phyloP scores from a whole-genome alignment of 805 yeast genomes.

The Ascoidea tarda region DNA sequence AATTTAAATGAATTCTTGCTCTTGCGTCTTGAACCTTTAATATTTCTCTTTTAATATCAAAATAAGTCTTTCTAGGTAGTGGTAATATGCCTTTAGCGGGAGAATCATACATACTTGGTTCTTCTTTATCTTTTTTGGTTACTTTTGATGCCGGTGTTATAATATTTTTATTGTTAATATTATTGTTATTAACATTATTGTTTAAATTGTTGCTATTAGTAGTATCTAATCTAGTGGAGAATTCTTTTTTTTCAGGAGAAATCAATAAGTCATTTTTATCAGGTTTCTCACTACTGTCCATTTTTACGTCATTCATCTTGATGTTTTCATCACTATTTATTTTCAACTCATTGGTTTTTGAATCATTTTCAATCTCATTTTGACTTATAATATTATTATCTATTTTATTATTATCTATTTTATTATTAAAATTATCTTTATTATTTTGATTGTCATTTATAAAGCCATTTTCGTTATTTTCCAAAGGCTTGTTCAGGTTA shows the following conservation, averaged over 20 bases:
- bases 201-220: no score
- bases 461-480: no score
- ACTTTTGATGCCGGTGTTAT: constrained; percentile 15
- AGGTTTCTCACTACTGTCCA: neutral
- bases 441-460: constrained; percentile 6
- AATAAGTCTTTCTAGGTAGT: constrained; percentile 67
- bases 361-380: no score
- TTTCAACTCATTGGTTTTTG: neutral
- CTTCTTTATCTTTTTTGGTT: constrained; percentile 19
- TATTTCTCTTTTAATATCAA: constrained; percentile 70
- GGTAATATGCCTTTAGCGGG: constrained; percentile 73
- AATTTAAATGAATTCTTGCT: constrained; percentile 47
- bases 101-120: constrained; percentile 32
- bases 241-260: no score
- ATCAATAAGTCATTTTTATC: neutral
- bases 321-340: neutral
- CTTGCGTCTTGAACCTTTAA: constrained; percentile 72
- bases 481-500: no score
- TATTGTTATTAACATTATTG: neutral
- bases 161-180: constrained; percentile 5
- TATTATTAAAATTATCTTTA: constrained; percentile 1
- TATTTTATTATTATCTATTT: no score
- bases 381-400: no score
- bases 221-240: no score
- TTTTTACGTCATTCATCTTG: neutral